Percentiles rank a stretch among this genome's conserved stretches.
Evolutionary conservation across 78 protist genomes (phyloP).

Genomic region (slime mould (Dictyostelium discoideum)): DNA sequence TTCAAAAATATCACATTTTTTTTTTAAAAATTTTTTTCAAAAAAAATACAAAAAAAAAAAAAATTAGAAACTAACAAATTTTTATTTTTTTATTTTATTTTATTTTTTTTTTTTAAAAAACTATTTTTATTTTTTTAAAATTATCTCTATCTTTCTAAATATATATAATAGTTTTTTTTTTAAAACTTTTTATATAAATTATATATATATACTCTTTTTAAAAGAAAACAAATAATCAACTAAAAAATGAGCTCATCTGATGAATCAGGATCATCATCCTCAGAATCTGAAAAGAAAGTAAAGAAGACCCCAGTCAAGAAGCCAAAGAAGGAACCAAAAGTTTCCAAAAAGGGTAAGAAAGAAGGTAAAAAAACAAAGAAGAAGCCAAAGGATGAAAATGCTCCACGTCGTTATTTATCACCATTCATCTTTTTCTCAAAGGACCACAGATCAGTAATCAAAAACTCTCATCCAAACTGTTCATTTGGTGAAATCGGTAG

Average conservation of each 20-base stretch:
- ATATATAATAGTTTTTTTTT: background rate
- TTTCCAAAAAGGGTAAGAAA: background rate
- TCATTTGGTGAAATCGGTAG: constrained; percentile 70
- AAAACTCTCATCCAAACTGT: constrained; percentile 46
- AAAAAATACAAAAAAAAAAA: background rate
- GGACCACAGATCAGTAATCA: constrained; percentile 53
- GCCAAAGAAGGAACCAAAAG: constrained; percentile 39
- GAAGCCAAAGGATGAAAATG: constrained; percentile 69
- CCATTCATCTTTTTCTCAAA: constrained; percentile 71
- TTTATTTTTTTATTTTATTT: background rate
- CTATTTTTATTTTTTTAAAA: background rate
- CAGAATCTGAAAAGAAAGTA: constrained; percentile 1
- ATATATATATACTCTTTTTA: background rate
- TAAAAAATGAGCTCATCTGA: constrained; percentile 30
- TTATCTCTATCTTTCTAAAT: background rate
- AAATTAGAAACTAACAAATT: background rate
- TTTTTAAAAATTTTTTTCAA: background rate
- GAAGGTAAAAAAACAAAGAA: constrained; percentile 18
- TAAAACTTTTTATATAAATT: background rate
- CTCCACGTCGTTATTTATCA: constrained; percentile 69
- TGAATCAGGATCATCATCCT: constrained; percentile 35
- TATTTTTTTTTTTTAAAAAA: too few relatives aligned
- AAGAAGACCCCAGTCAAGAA: constrained; percentile 57
- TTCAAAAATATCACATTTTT: background rate
- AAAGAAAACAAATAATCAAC: background rate